Base-by-base conservation (phyloP, 257 asterid species). In the Nyctanthes arbortristis region DNA sequence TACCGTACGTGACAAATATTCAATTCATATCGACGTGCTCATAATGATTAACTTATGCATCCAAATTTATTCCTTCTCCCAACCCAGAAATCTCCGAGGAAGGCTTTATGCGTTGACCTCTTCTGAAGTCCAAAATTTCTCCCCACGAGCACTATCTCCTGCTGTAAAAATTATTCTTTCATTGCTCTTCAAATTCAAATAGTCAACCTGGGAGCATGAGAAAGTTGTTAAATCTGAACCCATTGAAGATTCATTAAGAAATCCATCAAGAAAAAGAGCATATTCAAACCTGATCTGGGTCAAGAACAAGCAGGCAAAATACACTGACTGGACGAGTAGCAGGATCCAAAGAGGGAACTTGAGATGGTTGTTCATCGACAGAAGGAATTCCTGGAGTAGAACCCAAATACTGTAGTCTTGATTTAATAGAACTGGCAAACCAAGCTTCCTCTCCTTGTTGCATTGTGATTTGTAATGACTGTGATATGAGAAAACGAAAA, bases 371-470 rank as follows among this genome's bases (percentile, higher is more conserved):
- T 30, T 89, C 91, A 39, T 61, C 63, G 31, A 81, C 37, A 32
- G 81, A 73, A 61, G 88, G 92, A 71, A 78, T 69, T 31, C 96
- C 77, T 1, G 97, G 96, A 10, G 86, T 34, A 18, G 96, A 89
- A 20, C 81, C 86, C 77, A 84, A 63, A 66, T 89, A 93, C 87
- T 91, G 99, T 74, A 84, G 67, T 43, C 96, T 89, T 39, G 99
- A 93, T 80, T 71, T 89, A 12, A 35, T 73, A 61, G 99, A 93
- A 70, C 89, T 77, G 27, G 84, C 93, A 77, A 91, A 82, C 99
- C 99, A 93, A 29, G 93, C 88, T 69, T 74, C 87, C 82, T 89
- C 96, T 74, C 99, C 79, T 87, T 76, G 89, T 97, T 90, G 79
- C 84, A 81, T 37, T 30, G 36, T 66, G 36, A 24, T n/a, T n/a